Evolutionary conservation across 169 alveolate species (phyloP).

Genomic region (Miamiensis avidus): DNA sequence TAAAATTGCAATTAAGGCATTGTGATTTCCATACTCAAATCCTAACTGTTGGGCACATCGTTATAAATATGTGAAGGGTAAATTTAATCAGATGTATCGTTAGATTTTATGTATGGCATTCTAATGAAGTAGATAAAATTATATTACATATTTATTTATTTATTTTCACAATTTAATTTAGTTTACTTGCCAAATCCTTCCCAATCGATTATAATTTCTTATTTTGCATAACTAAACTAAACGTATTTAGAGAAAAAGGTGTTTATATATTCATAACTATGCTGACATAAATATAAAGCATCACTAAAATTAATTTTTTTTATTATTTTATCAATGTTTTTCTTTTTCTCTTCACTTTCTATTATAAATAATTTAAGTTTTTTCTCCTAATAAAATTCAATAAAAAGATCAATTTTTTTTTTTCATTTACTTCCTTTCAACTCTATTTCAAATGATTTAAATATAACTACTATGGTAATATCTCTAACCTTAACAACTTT

Average conservation of each 20-base stretch:
- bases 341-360: background rate
- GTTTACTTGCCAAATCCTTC: background rate
- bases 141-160: too few species aligned
- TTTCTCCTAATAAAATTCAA: too few species aligned
- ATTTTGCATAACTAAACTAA: background rate
- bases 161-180: too few species aligned
- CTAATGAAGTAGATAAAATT: background rate
- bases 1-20: too few species aligned
- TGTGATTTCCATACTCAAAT: too few species aligned
- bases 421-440: too few species aligned
- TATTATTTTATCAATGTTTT: background rate
- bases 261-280: background rate
- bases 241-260: background rate
- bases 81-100: background rate
- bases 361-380: too few species aligned
- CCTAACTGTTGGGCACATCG: background rate
- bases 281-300: background rate
- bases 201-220: background rate
- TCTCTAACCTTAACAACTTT: background rate
- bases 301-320: background rate
- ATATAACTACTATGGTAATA: background rate
- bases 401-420: too few species aligned
- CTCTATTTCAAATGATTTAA: background rate
- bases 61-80: background rate
- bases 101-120: background rate